Conservation (phyloP, 495 filamentous ascomycete species). For the Aspergillus sclerotiicarbonarius region DNA sequence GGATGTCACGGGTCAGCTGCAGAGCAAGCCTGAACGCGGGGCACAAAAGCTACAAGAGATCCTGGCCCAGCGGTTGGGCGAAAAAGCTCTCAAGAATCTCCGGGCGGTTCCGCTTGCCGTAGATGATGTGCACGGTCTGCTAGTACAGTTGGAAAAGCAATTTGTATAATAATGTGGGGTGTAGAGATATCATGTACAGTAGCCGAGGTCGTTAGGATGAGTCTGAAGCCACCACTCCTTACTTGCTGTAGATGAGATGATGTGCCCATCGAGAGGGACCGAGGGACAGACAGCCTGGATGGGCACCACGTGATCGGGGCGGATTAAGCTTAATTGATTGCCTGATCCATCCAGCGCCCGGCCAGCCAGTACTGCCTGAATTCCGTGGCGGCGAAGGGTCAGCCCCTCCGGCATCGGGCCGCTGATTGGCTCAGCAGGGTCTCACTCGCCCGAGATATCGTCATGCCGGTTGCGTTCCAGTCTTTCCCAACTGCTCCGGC, state of each 20-base stretch:
- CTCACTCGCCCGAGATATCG: conserved; percentile 6
- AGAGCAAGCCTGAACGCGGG: conserved; percentile 36
- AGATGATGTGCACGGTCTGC: conserved; percentile 37
- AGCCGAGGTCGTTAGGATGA: too few species aligned
- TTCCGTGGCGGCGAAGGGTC: neutral
- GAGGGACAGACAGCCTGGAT: too few species aligned
- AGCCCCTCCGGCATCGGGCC: neutral
- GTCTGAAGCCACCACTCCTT: too few species aligned
- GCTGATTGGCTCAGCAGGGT: neutral
- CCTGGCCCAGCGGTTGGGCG: conserved; percentile 30
- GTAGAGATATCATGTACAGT: neutral
- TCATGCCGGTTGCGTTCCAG: neutral
- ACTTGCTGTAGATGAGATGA: neutral
- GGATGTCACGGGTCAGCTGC: conserved; percentile 47
- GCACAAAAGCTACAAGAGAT: conserved; percentile 30
- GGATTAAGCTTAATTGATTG: conserved; percentile 4
- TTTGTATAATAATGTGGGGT: conserved; percentile 27
- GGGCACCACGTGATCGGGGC: neutral
- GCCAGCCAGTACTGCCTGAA: neutral
- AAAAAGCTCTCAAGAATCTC: conserved; percentile 33
- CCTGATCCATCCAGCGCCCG: neutral
- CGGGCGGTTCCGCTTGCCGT: conserved; percentile 38
- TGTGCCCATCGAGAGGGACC: neutral
- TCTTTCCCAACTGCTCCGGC: neutral
- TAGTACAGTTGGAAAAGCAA: conserved; percentile 41